These are phyloP conservation scores for Fusarium domesticum DNA, from an alignment of 2,329 filamentous ascomycete genomes.

Conservation along the genomic window DNA sequence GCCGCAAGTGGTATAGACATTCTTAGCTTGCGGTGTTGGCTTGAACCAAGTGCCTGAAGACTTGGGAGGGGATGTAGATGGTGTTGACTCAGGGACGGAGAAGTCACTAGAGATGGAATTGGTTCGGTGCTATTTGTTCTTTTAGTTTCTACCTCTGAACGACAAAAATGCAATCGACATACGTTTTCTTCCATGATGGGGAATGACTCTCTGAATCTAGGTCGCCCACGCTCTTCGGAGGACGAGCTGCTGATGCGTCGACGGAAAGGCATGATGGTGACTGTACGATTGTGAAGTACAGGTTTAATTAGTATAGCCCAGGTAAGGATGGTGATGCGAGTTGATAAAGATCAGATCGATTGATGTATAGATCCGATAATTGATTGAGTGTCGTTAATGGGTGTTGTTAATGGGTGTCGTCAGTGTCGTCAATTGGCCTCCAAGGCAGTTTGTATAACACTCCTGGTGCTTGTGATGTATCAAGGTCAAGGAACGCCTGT, in stretches of 20 bases:
- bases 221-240: constrained; percentile 20
- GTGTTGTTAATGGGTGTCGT: too few relatives aligned
- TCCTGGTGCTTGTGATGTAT: constrained; percentile 18
- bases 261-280: constrained; percentile 15
- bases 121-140: constrained; percentile 25
- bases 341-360: not conserved
- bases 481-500: constrained; percentile 23
- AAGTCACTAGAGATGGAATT: constrained; percentile 32
- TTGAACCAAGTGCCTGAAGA: constrained; percentile 34
- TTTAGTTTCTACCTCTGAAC: constrained; percentile 17
- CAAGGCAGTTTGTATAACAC: constrained; percentile 18
- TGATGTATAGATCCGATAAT: constrained; percentile 2
- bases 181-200: constrained; percentile 27
- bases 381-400: constrained; percentile 18
- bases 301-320: not conserved
- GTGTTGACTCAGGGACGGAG: constrained; percentile 22
- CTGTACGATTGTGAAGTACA: not conserved
- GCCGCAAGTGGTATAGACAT: constrained; percentile 54
- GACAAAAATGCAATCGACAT: constrained; percentile 8
- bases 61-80: constrained; percentile 31
- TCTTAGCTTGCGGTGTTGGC: constrained; percentile 41
- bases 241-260: constrained; percentile 15
- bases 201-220: constrained; percentile 22
- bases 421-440: constrained; percentile 12
- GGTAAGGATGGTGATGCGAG: too few relatives aligned